Base-by-base conservation (phyloP, 805 yeast genomes). In the Wickerhamomyces strasburgensis region DNA sequence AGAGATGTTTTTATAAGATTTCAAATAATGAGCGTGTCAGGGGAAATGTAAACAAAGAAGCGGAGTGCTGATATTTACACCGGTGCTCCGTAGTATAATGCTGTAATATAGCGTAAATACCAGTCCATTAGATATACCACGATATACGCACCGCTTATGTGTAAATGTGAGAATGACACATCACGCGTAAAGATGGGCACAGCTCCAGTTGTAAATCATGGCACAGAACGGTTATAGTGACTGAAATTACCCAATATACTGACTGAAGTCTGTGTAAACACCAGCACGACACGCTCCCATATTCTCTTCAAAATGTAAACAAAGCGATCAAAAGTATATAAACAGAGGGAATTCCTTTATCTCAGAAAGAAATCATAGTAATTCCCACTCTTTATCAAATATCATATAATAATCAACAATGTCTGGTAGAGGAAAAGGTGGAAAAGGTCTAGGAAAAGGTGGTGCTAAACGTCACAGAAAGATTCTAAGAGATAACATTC, bases 401-500 rank as follows among this genome's bases (percentile, higher is more conserved):
- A 21, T 21, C 25, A n/a, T 21, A 21, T 21, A 8, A 21, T 21
- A 21, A 21, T 21, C 33, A 54, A 75, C 51, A 64, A 88, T 88
- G 96, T 87, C 96, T 67, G 96, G 98, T 70, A 89, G 97, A 80
- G 98, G 98, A 65, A 90, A 93, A 87, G 98, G 98, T 67, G 98
- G 98, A 66, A 93, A 93, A 85, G 98, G 98, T 75, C 80, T 93
- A 61, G 98, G 98, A 65, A 93, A 93, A 77, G 98, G 97, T 75
- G 98, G 98, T 77, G 98, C 98, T 62, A 90, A 90, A 83, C 88
- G 98, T 74, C 98, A 90, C 88, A 87, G 98, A 82, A 89, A 89
- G 86, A 86, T 90, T 72, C 78, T 89, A 54, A 89, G 98, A 80
- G 98, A 93, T 72, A 93, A 90, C 90, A 90, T 93, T 57, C 97